Evolutionary conservation across 805 yeast genomes (phyloP).

Genomic region (Candida maesae): DNA sequence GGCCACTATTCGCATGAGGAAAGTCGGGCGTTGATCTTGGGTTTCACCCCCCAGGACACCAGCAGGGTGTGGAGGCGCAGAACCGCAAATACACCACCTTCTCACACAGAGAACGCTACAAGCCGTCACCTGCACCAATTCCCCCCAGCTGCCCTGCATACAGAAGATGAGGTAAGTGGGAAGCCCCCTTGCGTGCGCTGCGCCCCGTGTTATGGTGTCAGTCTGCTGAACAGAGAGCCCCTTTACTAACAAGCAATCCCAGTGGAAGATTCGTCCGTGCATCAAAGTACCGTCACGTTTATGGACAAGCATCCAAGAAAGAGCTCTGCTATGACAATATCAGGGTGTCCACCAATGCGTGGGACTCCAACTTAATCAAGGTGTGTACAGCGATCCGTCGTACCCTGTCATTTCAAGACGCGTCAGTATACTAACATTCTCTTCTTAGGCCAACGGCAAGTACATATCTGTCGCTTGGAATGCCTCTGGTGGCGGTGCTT

Average conservation of each 20-base stretch:
- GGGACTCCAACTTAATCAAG: constrained; percentile 90
- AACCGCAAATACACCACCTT: neutral
- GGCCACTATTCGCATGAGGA: neutral
- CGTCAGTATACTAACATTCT: constrained; percentile 1
- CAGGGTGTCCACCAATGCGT: constrained; percentile 83
- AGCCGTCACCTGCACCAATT: no score
- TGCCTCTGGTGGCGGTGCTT: constrained; percentile 96
- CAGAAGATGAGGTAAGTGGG: constrained; percentile 11
- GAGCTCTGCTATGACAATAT: constrained; percentile 45
- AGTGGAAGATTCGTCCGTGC: constrained; percentile 93
- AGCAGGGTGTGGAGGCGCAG: neutral
- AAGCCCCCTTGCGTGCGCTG: no score
- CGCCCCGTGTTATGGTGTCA: no score
- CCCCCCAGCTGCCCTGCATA: no score
- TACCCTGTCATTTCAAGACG: neutral
- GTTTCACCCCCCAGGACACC: neutral
- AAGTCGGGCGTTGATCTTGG: neutral
- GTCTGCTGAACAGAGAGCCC: neutral
- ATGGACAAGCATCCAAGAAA: constrained; percentile 74
- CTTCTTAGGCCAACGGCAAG: constrained; percentile 63
- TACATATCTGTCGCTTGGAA: constrained; percentile 89
- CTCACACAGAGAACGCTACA: no score
- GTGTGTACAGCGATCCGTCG: constrained; percentile 18
- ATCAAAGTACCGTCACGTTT: constrained; percentile 94
- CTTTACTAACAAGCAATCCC: neutral